These are phyloP conservation scores for Pyronema domesticum DNA, from an alignment of 495 filamentous ascomycete genomes.

Conservation along the genomic window DNA sequence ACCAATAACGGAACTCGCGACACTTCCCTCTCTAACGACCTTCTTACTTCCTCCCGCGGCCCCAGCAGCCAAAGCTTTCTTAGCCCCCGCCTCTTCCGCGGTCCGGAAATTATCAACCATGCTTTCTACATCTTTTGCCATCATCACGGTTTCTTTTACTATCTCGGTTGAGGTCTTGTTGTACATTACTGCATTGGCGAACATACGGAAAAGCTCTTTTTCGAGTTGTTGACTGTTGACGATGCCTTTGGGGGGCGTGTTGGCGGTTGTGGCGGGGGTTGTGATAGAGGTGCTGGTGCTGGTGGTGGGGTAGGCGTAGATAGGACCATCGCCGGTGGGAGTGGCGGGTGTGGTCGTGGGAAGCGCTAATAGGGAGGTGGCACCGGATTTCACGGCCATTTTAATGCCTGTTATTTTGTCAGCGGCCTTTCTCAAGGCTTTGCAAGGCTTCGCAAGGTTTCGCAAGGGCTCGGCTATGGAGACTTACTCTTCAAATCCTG, in stretches of 20 bases:
- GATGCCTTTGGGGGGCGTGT: constrained; percentile 68
- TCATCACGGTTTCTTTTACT: constrained; percentile 21
- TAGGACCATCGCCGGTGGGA: constrained; percentile 19
- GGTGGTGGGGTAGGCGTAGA: constrained; percentile 34
- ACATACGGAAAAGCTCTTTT: constrained; percentile 92
- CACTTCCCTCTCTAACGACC: not conserved
- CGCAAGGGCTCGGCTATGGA: not conserved
- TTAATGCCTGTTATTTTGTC: constrained; percentile 38
- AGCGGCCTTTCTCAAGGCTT: too few relatives aligned
- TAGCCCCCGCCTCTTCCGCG: constrained; percentile 21
- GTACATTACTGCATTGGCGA: constrained; percentile 95
- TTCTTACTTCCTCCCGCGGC: constrained; percentile 8
- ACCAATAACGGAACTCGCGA: not conserved
- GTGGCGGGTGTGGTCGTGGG: constrained; percentile 26
- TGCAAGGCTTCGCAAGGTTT: not conserved
- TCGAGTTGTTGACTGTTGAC: constrained; percentile 91
- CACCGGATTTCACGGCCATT: constrained; percentile 44
- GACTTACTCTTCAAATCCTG: constrained; percentile 56
- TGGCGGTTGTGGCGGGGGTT: constrained; percentile 45
- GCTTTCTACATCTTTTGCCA: constrained; percentile 28
- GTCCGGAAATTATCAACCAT: constrained; percentile 36
- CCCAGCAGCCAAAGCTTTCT: constrained; percentile 31
- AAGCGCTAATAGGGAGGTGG: constrained; percentile 29
- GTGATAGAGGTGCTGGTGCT: constrained; percentile 35
- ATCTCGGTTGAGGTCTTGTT: constrained; percentile 35